Conservation (phyloP, 805 yeast species). For the Metschnikowia matae region DNA sequence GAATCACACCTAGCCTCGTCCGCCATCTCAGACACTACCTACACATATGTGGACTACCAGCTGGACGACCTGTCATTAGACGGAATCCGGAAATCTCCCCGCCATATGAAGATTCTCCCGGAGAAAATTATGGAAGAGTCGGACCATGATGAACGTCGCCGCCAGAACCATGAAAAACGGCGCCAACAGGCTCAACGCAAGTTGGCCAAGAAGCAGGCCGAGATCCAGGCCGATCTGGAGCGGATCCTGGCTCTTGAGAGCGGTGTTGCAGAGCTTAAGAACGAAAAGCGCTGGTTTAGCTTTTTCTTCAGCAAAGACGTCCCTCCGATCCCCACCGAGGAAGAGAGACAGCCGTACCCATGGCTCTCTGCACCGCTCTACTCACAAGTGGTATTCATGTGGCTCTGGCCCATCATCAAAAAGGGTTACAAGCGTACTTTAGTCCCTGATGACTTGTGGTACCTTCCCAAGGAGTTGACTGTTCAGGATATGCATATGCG, state of each 20-base stretch:
- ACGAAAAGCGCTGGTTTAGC: constrained; percentile 50
- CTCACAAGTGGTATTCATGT: constrained; percentile 36
- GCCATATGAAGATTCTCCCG: constrained; percentile 3
- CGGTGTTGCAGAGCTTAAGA: constrained; percentile 27
- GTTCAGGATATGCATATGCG: constrained; percentile 33
- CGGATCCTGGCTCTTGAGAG: constrained; percentile 4
- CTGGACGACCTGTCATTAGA: constrained; percentile 10
- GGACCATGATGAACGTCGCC: constrained; percentile 1
- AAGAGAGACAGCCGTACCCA: constrained; percentile 50
- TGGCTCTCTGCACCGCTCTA: constrained; percentile 31
- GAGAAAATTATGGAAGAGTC: not conserved
- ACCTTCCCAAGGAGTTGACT: constrained; percentile 31
- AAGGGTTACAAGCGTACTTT: constrained; percentile 41
- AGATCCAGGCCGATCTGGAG: not conserved
- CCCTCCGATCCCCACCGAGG: constrained; percentile 48
- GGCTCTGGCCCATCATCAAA: constrained; percentile 37
- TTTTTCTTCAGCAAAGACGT: constrained; percentile 46
- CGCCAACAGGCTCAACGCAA: not conserved
- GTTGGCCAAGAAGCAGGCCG: not conserved
- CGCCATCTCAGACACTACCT: constrained; percentile 13
- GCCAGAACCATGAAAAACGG: not conserved
- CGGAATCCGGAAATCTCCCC: not conserved
- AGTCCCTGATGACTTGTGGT: constrained; percentile 36
- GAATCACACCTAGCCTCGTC: constrained; percentile 10
- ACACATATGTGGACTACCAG: constrained; percentile 15